These are phyloP conservation scores for Fonsecaea nubica DNA, from an alignment of 2,329 filamentous ascomycete species.

Conservation along the genomic window DNA sequence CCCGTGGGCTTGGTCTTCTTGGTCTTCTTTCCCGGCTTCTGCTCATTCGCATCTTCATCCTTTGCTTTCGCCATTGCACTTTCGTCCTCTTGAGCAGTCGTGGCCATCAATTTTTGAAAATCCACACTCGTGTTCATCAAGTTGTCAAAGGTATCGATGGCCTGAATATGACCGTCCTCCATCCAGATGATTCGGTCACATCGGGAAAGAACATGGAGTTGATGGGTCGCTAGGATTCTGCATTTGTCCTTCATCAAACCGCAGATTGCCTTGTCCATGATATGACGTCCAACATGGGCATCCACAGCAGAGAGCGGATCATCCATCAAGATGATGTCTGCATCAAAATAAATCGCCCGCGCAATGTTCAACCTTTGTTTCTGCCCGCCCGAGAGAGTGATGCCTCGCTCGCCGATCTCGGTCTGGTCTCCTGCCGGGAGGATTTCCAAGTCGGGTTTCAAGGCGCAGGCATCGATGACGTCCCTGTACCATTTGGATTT, in stretches of 20 bases:
- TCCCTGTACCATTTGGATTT: slow-evolving; percentile 79
- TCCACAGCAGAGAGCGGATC: slow-evolving; percentile 65
- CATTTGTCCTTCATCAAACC: slow-evolving; percentile 88
- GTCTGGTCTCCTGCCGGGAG: slow-evolving; percentile 87
- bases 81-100: slow-evolving; percentile 71
- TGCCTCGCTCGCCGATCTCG: slow-evolving; percentile 93
- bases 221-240: slow-evolving; percentile 89
- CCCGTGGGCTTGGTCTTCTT: slow-evolving; percentile 55
- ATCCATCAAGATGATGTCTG: slow-evolving; percentile 68
- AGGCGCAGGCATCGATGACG: slow-evolving; percentile 84
- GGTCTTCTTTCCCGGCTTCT: slow-evolving; percentile 54
- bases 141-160: slow-evolving; percentile 87
- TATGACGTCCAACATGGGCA: slow-evolving; percentile 67
- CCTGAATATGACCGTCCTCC: slow-evolving; percentile 81
- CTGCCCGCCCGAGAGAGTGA: slow-evolving; percentile 93
- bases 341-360: slow-evolving; percentile 71
- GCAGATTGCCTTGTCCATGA: slow-evolving; percentile 94
- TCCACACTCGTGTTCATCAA: slow-evolving; percentile 78
- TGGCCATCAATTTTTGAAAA: slow-evolving; percentile 83
- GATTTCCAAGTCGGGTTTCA: slow-evolving; percentile 87
- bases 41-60: slow-evolving; percentile 57
- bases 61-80: slow-evolving; percentile 51
- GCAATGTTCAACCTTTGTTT: slow-evolving; percentile 96
- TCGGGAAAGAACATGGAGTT: slow-evolving; percentile 87
- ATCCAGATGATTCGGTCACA: slow-evolving; percentile 95